phyloP scores from a whole-genome alignment of 441 rosid genomes.

The Bruguiera hainesii region DNA sequence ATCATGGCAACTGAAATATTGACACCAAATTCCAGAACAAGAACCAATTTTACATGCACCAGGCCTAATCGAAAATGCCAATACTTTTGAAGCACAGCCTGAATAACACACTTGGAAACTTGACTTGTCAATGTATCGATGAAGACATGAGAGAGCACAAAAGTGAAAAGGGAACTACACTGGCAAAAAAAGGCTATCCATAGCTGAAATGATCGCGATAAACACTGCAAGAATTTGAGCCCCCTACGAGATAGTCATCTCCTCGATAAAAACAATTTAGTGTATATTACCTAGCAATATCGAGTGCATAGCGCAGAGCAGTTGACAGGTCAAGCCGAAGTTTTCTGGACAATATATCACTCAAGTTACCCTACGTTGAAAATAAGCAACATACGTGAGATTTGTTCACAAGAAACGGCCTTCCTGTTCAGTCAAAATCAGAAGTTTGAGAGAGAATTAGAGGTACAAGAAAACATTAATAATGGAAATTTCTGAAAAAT shows the following conservation, averaged over 20 bases:
- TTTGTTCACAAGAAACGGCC: too few species aligned
- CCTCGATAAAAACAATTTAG: too few species aligned
- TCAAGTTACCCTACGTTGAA: constrained; percentile 41
- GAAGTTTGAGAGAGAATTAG: not conserved
- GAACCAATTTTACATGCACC: too few species aligned
- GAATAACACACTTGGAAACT: not conserved
- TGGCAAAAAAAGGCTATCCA: not conserved
- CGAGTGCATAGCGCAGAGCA: constrained; percentile 54
- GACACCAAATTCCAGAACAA: not conserved
- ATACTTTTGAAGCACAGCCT: not conserved
- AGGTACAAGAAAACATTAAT: too few species aligned
- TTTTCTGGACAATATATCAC: constrained; percentile 32
- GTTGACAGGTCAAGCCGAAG: constrained; percentile 43
- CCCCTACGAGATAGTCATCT: too few species aligned
- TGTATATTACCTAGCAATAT: constrained; percentile 44
- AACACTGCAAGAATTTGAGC: not conserved
- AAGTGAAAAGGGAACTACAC: not conserved
- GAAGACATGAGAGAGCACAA: not conserved
- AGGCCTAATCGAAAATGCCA: not conserved
- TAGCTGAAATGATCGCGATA: not conserved
- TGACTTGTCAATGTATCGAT: not conserved
- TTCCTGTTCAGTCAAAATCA: not conserved
- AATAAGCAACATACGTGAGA: not conserved
- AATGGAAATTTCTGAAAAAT: not conserved
- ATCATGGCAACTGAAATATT: not conserved